phyloP scores from a whole-genome alignment of 192 early-diverging fungal genomes.

The Coemansia sp. region DNA sequence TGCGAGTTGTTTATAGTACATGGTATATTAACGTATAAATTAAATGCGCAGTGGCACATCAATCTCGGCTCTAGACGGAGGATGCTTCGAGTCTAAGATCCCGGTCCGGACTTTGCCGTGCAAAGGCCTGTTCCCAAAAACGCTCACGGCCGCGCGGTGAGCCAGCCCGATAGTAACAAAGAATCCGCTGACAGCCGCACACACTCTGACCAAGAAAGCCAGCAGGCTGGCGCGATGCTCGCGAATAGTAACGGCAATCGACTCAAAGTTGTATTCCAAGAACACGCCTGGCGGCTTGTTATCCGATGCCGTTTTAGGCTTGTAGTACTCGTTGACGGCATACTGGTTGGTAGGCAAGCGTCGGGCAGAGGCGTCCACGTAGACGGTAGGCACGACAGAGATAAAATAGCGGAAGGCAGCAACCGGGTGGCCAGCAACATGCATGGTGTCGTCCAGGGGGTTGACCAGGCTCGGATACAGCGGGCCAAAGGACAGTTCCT shows the following conservation, averaged over 20 bases:
- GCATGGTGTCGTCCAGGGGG: conserved; percentile 80
- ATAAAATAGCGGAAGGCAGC: conserved; percentile 87
- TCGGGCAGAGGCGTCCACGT: conserved; percentile 58
- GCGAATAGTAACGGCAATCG: conserved; percentile 76
- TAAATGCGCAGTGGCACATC: neutral
- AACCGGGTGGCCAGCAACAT: conserved; percentile 59
- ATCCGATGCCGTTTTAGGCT: conserved; percentile 1
- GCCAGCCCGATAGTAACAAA: conserved; percentile 66
- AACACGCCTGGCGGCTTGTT: conserved; percentile 64
- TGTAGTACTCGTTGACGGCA: conserved; percentile 81
- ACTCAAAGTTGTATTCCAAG: conserved; percentile 90
- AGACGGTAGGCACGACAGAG: conserved; percentile 79
- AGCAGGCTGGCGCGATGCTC: conserved; percentile 63
- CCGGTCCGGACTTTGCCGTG: neutral
- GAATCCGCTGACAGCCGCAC: conserved; percentile 82
- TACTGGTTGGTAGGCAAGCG: conserved; percentile 88
- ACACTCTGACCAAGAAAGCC: conserved; percentile 74
- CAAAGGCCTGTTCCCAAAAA: neutral
- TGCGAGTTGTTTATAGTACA: no score
- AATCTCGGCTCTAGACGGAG: neutral
- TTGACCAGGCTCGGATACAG: conserved; percentile 82
- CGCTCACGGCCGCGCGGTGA: conserved; percentile 41
- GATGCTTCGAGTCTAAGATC: neutral
- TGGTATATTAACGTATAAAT: no score
- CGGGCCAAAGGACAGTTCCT: conserved; percentile 86